Base-by-base conservation (phyloP, 129 eudicot species). In the Calendula officinalis region DNA sequence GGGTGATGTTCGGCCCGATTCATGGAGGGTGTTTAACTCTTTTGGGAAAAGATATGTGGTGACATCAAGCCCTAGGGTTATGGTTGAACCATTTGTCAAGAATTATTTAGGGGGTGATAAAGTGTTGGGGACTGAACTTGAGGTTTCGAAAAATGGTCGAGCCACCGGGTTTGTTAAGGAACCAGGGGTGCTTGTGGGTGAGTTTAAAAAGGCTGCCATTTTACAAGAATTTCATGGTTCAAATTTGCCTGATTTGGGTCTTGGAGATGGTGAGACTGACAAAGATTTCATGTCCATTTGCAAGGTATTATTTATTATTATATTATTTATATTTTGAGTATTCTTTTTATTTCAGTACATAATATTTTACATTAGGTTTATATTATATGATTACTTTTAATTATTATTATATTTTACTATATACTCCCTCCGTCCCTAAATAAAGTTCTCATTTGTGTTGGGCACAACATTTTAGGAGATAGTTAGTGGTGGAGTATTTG, bases 201-300 rank as follows among this genome's bases (percentile, higher is more conserved):
- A 67, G 8, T 64, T 76, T 3, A 91, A 87, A 71, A 82, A 54
- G 54, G 62, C 67, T n/a, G 84, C 84, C 11, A 30, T 91, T 39
- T 48, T 75, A n/a, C 68, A 68, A 48, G 96, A 91, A 63, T 87
- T 87, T 48, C 56, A 49, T 13, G 88, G 83, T 3, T 51, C 49
- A 7, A 44, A 69, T 35, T 66, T 91, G 55, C 96, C 96, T 14
- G 90, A 87, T 73, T 61, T 91, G 64, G 94, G 98, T 14, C 77
- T 91, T n/a, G 98, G 98, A 11, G 90, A 78, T 80, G 62, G 81
- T 50, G 86, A 75, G 68, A 78, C 88, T 33, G 98, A 91, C 77
- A 87, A 77, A 53, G 90, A 91, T 51, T 91, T 87, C 87, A 91
- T 91, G 94, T 71, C 96, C 70, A 30, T 82, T 12, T 91, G 98